phyloP scores from a whole-genome alignment of 148 eudicot species.

The Rhododendron williamsianum region DNA sequence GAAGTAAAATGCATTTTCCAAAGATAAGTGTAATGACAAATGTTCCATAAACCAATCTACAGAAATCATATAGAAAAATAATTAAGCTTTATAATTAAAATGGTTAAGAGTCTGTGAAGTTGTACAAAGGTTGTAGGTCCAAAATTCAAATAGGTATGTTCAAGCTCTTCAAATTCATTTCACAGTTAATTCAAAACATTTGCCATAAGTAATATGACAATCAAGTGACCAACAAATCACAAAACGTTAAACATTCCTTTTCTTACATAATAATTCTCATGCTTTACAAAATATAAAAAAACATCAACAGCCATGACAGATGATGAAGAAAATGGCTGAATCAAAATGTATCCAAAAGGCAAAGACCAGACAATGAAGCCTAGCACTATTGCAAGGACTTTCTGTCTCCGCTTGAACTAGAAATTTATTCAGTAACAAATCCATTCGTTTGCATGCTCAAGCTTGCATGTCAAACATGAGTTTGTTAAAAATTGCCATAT shows the following conservation, averaged over 20 bases:
- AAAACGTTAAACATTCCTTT: not conserved
- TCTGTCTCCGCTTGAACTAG: not conserved
- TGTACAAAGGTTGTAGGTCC: not conserved
- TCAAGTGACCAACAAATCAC: not conserved
- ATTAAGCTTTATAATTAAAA: not conserved
- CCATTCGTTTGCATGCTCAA: not conserved
- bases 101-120: not conserved
- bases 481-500: not conserved
- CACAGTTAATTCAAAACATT: not conserved
- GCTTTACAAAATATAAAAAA: not conserved
- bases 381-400: not conserved
- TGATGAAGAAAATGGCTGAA: not conserved
- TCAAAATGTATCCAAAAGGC: not conserved
- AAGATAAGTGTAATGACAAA: not conserved
- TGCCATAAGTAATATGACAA: not conserved
- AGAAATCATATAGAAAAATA: not conserved
- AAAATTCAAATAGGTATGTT: not conserved
- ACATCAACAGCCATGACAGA: not conserved
- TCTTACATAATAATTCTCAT: not conserved
- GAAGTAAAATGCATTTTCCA: not conserved
- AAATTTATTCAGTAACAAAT: not conserved
- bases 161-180: not conserved
- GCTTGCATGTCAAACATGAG: not conserved
- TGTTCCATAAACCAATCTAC: not conserved
- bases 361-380: not conserved